These are phyloP conservation scores for Aspergillus uvarum DNA, from an alignment of 2,329 filamentous ascomycete species.

Conservation along the genomic window DNA sequence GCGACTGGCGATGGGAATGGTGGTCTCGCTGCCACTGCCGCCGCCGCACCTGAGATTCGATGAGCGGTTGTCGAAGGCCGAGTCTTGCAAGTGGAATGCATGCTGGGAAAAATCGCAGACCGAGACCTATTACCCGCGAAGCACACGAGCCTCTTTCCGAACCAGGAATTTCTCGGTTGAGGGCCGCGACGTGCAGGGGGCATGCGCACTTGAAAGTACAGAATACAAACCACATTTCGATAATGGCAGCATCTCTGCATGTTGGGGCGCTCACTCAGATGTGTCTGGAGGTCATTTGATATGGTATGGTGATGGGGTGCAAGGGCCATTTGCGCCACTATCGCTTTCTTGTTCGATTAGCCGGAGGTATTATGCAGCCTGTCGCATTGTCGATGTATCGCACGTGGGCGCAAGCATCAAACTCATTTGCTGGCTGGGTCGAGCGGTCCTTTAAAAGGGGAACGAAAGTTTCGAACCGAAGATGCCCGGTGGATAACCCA, in stretches of 20 bases:
- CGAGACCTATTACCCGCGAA: background rate
- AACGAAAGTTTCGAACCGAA: no score
- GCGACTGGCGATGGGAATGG: slow-evolving; percentile 16
- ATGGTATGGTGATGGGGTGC: background rate
- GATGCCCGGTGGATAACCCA: no score
- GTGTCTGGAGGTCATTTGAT: slow-evolving; percentile 1
- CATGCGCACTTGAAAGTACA: background rate
- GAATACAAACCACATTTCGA: background rate
- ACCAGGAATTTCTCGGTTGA: background rate
- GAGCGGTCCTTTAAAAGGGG: no score
- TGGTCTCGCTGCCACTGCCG: slow-evolving; percentile 27
- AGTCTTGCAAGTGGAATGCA: background rate
- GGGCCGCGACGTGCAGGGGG: background rate
- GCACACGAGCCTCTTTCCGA: background rate
- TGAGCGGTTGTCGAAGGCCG: slow-evolving; percentile 17
- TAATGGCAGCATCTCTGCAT: background rate
- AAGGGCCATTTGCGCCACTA: background rate
- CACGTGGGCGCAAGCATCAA: background rate
- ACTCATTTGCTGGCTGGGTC: background rate
- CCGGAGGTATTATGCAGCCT: background rate
- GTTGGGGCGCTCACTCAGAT: background rate
- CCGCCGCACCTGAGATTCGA: slow-evolving; percentile 35
- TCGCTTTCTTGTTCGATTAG: background rate
- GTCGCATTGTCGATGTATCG: background rate
- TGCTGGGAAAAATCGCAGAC: background rate